phyloP scores from a whole-genome alignment of 2,329 filamentous ascomycete species.

The Balansia obtecta region DNA sequence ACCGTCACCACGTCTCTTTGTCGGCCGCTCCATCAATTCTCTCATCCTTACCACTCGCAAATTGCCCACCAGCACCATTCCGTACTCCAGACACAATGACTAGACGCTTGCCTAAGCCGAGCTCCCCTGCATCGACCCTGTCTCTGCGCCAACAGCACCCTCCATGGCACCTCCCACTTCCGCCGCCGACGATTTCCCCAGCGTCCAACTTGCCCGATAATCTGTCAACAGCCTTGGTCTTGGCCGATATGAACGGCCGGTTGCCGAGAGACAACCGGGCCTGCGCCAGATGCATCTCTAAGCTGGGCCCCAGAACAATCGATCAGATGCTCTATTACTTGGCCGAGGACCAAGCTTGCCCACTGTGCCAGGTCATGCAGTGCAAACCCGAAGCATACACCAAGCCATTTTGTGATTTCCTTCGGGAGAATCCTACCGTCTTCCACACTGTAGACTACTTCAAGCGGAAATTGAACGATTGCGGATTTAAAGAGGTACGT shows the following conservation, averaged over 20 bases:
- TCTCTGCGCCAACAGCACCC: constrained; percentile 29
- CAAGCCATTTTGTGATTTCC: constrained; percentile 75
- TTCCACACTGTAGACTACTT: constrained; percentile 83
- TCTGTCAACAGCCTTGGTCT: constrained; percentile 33
- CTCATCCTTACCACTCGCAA: background rate
- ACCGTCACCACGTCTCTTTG: too few species aligned
- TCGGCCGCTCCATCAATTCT: background rate
- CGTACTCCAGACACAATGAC: constrained; percentile 24
- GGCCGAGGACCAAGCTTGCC: constrained; percentile 17
- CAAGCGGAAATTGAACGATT: constrained; percentile 54
- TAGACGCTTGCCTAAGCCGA: constrained; percentile 30
- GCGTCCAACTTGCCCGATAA: constrained; percentile 1
- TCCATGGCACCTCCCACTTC: constrained; percentile 16
- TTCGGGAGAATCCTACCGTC: constrained; percentile 81
- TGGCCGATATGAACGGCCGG: constrained; percentile 28
- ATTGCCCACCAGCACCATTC: background rate
- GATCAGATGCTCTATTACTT: constrained; percentile 21
- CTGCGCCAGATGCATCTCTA: constrained; percentile 27
- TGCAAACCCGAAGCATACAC: constrained; percentile 55
- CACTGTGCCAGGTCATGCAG: constrained; percentile 25
- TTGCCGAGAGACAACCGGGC: constrained; percentile 20
- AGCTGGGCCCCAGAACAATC: constrained; percentile 17
- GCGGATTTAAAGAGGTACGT: constrained; percentile 60
- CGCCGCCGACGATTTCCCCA: constrained; percentile 7
- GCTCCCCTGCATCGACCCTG: constrained; percentile 29